Conservation (phyloP, 371 early-diverging fungal genomes). For the Vairimorpha ceranae region DNA sequence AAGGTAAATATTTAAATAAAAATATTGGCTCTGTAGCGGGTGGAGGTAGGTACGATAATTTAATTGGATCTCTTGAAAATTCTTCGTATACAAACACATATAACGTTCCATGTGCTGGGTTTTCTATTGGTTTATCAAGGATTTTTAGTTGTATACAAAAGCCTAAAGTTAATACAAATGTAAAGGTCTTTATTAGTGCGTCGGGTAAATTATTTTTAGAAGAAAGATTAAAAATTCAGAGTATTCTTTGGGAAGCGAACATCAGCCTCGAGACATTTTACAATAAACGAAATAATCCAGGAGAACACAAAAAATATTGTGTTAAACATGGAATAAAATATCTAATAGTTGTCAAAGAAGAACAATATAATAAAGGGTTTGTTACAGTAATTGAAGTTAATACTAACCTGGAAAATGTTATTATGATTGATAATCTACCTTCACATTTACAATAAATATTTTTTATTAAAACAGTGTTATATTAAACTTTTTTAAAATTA, state of each 20-base stretch:
- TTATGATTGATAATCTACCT: not conserved
- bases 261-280: conserved; percentile 79
- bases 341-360: conserved; percentile 50
- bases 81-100: not conserved
- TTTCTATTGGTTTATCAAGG: conserved; percentile 90
- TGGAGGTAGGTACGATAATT: conserved; percentile 95
- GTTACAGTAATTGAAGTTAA: conserved; percentile 1
- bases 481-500: too few species aligned
- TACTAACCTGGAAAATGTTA: not conserved
- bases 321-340: conserved; percentile 21
- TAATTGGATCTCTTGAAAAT: conserved; percentile 78
- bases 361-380: conserved; percentile 23
- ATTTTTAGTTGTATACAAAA: conserved; percentile 74
- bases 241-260: conserved; percentile 76
- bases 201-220: conserved; percentile 75
- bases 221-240: conserved; percentile 77
- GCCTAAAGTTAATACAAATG: conserved; percentile 62
- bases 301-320: conserved; percentile 50
- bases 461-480: too few species aligned
- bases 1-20: conserved; percentile 71
- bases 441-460: too few species aligned
- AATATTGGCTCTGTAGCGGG: conserved; percentile 89
- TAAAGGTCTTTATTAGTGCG: conserved; percentile 78
- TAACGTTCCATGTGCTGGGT: conserved; percentile 79
- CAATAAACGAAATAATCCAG: conserved; percentile 76